These are phyloP conservation scores for Mycogone perniciosa DNA, from an alignment of 2,329 filamentous ascomycete species.

Conservation along the genomic window DNA sequence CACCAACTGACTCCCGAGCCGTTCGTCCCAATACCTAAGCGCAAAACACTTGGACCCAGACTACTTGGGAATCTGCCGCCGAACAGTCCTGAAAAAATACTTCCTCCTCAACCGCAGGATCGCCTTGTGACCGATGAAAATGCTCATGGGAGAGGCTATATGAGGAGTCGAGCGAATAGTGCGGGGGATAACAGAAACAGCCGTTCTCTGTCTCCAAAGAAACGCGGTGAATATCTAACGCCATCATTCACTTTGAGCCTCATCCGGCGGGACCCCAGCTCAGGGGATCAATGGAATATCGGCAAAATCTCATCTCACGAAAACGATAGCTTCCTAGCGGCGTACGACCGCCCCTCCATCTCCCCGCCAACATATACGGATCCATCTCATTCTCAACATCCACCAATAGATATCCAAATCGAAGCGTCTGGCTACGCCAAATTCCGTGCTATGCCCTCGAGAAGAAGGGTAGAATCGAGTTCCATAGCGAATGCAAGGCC, in stretches of 20 bases:
- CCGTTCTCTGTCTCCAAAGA: slow-evolving; percentile 34
- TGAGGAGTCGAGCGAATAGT: slow-evolving; percentile 2
- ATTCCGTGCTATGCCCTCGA: slow-evolving; percentile 44
- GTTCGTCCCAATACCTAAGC: slow-evolving; percentile 16
- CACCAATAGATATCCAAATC: slow-evolving; percentile 45
- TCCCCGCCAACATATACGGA: slow-evolving; percentile 17
- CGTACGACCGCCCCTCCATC: slow-evolving; percentile 17
- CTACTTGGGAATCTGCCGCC: slow-evolving; percentile 11
- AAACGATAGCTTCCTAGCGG: slow-evolving; percentile 28
- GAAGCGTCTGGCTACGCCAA: slow-evolving; percentile 53
- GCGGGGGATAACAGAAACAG: slow-evolving; percentile 2
- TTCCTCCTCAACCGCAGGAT: not conserved
- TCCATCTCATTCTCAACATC: slow-evolving; percentile 18
- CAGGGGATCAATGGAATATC: slow-evolving; percentile 69
- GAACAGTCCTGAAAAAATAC: not conserved
- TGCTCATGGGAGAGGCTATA: not conserved
- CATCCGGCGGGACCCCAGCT: slow-evolving; percentile 66
- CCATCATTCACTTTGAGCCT: slow-evolving; percentile 52
- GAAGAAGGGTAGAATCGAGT: slow-evolving; percentile 24
- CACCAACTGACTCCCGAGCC: slow-evolving; percentile 13
- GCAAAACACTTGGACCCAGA: slow-evolving; percentile 26
- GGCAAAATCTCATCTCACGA: slow-evolving; percentile 56
- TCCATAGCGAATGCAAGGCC: slow-evolving; percentile 16
- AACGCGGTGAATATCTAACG: slow-evolving; percentile 20
- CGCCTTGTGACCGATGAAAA: not conserved